Percentiles rank a stretch among this genome's conserved stretches.
Evolutionary conservation across 1,284 basidiomycete genomes (phyloP).

Genomic region (Exobasidium rhododendri): DNA sequence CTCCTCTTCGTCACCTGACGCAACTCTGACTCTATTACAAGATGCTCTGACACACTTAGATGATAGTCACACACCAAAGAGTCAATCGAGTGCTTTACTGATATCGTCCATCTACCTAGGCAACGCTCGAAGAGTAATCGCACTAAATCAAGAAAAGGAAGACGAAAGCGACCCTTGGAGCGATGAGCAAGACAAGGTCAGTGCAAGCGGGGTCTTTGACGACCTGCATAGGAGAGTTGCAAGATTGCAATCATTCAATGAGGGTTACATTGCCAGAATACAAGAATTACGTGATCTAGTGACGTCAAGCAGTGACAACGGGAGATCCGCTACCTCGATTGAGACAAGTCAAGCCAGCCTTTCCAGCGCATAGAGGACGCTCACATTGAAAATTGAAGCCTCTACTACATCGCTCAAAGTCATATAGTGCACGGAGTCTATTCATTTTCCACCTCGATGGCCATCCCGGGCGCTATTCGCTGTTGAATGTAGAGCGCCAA

Average conservation of each 20-base stretch:
- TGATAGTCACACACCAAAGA: neutral
- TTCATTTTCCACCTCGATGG: neutral
- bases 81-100: neutral
- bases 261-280: neutral
- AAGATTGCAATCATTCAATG: neutral
- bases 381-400: neutral
- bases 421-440: no score
- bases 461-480: neutral
- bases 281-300: neutral
- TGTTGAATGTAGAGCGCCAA: constrained; percentile 16
- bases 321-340: no score
- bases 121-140: neutral
- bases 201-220: neutral
- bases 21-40: neutral
- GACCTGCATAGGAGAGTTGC: neutral
- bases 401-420: no score
- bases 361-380: neutral
- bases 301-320: neutral
- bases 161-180: neutral
- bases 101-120: neutral
- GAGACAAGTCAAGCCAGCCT: no score
- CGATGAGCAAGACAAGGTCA: neutral
- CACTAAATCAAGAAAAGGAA: neutral
- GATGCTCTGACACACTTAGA: neutral
- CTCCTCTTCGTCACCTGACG: neutral